These are phyloP conservation scores for Tuber calosporum DNA, from an alignment of 495 filamentous ascomycete species.

Conservation along the genomic window DNA sequence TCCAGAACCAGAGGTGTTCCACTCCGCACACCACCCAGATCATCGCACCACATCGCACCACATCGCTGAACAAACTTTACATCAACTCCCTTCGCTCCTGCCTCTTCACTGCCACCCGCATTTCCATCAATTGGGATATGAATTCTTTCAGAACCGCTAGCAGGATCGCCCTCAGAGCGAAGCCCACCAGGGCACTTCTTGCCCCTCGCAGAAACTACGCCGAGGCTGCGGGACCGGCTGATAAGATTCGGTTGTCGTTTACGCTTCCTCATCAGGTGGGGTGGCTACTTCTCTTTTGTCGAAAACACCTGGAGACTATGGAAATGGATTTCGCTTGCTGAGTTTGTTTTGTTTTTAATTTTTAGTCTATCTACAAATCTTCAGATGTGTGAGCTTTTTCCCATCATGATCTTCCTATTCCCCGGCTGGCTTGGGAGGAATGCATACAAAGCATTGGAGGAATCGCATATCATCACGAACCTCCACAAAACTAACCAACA, in stretches of 20 bases:
- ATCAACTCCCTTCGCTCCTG: conserved; percentile 11
- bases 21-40: conserved; percentile 12
- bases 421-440: conserved; percentile 19
- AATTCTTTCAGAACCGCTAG: conserved; percentile 81
- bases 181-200: conserved; percentile 60
- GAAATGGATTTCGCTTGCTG: conserved; percentile 8
- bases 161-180: conserved; percentile 69
- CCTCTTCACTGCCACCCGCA: conserved; percentile 12
- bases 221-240: conserved; percentile 56
- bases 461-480: conserved; percentile 46
- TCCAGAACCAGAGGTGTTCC: conserved; percentile 32
- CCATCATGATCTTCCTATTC: conserved; percentile 16
- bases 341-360: neutral
- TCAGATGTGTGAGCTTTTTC: conserved; percentile 60
- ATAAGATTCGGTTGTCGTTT: conserved; percentile 94
- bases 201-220: conserved; percentile 78
- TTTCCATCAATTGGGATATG: conserved; percentile 53
- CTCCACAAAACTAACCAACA: conserved; percentile 44
- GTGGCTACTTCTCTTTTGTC: conserved; percentile 4
- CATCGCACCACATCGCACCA: conserved; percentile 10
- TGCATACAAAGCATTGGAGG: conserved; percentile 18
- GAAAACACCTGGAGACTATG: neutral
- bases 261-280: conserved; percentile 96
- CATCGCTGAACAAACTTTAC: conserved; percentile 15
- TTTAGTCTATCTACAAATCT: conserved; percentile 65